Conservation (phyloP, 345 rosid species). For the Arabidopsis arenosa region DNA sequence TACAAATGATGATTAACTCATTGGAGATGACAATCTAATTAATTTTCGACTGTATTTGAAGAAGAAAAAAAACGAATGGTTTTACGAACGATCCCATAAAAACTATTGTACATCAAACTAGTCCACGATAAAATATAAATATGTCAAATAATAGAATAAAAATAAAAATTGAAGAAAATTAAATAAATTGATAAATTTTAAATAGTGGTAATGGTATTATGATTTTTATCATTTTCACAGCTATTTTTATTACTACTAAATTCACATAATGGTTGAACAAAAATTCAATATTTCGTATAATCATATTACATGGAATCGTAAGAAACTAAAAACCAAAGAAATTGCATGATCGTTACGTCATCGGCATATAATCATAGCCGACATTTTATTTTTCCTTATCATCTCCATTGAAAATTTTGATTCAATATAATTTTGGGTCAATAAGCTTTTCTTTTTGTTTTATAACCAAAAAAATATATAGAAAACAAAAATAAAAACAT, state of each 20-base stretch:
- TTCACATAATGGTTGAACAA: background rate
- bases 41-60: no score
- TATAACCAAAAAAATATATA: background rate
- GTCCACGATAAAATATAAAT: no score
- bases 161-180: background rate
- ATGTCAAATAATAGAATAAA: no score
- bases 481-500: slow-evolving; percentile 23
- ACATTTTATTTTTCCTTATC: slow-evolving; percentile 21
- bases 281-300: background rate
- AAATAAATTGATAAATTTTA: background rate
- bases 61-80: no score
- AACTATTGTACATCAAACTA: no score
- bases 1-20: no score
- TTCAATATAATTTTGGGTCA: slow-evolving; percentile 20
- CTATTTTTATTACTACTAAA: background rate
- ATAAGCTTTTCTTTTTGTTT: background rate
- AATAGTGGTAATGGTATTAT: background rate
- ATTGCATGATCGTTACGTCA: slow-evolving; percentile 29
- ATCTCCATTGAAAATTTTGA: background rate
- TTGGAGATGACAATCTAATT: no score
- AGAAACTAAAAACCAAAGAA: background rate
- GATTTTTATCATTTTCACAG: background rate
- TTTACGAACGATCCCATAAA: no score
- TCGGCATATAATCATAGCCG: slow-evolving; percentile 14
- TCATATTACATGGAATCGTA: background rate